Base-by-base conservation (phyloP, 805 yeast genomes). In the Saccharomycopsis schoenii region DNA sequence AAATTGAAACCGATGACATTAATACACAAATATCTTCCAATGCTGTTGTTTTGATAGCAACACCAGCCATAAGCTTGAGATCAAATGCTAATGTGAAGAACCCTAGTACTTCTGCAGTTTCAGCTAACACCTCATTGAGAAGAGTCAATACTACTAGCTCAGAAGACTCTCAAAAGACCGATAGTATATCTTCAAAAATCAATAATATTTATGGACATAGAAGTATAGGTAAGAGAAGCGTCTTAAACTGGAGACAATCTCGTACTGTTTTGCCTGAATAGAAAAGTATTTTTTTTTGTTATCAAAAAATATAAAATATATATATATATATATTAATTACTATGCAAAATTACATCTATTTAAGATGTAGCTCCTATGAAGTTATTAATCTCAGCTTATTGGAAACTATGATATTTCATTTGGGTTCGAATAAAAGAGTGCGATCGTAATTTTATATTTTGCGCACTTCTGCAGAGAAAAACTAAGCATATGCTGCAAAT, bases 201-300 rank as follows among this genome's bases (percentile, higher is more conserved):
- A 41, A 58, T 60, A 59, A 24, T 63, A 63, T 39, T 58, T 61
- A 60, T 24, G 65, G 10, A 60, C 64, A 55, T 42, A 60, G 43
- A 59, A 63, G 64, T 1, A 63, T 69, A n/a, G 59, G 65, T 1
- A 70, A 68, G 67, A 65, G 70, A 64, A 70, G 71, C n/a, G 62
- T 71, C 8, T 55, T 70, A 64, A 70, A 68, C 60, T 73, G 76
- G 76, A 68, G 74, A 64, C 73, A 72, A 57, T 70, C 72, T 2
- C 62, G 69, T 60, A 64, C 62, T 40, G 58, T 61, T 37, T 56
- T 62, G n/a, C 61, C 58, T 25, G 60, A 47, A 58, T 50, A 17
- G 21, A 36, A 25, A 25, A 5, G 11, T 3, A 17, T 3, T 21
- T 36, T 15, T 50, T 15, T 5, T 25, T 37, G 17, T 58, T 57